A percentile compares a stretch with the other conserved stretches of the same genome.
Evolutionary conservation across 176 grass and related monocot species (phyloP).

Genomic region (Areca catechu): DNA sequence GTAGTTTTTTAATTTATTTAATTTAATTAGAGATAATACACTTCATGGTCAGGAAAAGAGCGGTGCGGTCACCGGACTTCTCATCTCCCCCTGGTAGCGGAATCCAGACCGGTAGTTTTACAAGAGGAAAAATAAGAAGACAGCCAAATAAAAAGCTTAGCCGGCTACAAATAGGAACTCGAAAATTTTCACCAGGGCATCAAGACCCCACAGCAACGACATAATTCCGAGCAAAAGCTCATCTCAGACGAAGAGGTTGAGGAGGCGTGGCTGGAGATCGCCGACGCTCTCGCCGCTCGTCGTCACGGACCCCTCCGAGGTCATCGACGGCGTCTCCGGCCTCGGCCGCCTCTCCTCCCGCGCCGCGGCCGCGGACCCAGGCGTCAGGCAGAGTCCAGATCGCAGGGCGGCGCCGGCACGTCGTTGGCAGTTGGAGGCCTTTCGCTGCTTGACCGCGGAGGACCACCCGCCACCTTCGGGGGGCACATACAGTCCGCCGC

Average conservation of each 20-base stretch:
- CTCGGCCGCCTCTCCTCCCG: constrained; percentile 16
- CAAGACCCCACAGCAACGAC: background rate
- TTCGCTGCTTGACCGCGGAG: background rate
- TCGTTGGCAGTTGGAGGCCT: background rate
- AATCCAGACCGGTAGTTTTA: constrained; percentile 35
- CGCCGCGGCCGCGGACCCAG: constrained; percentile 6
- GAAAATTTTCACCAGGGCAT: background rate
- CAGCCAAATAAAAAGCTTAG: constrained; percentile 27
- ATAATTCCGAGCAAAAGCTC: background rate
- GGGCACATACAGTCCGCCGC: constrained; percentile 12
- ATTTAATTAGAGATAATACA: background rate
- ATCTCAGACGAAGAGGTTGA: constrained; percentile 68
- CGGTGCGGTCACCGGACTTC: constrained; percentile 26
- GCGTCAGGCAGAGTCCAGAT: constrained; percentile 45
- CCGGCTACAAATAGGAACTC: constrained; percentile 16
- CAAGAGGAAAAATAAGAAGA: constrained; percentile 8
- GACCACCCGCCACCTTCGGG: constrained; percentile 15
- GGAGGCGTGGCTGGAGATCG: constrained; percentile 29
- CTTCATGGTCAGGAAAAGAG: constrained; percentile 4
- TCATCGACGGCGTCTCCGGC: constrained; percentile 60
- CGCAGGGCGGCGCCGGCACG: constrained; percentile 19
- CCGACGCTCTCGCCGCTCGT: constrained; percentile 22
- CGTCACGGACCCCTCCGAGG: constrained; percentile 72
- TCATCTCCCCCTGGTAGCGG: constrained; percentile 30
- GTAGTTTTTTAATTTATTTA: no score